A percentile compares a stretch with the other conserved stretches of the same genome.
Evolutionary conservation across 164 flowering plant species (phyloP).

Genomic region (Chimonanthus praecox): DNA sequence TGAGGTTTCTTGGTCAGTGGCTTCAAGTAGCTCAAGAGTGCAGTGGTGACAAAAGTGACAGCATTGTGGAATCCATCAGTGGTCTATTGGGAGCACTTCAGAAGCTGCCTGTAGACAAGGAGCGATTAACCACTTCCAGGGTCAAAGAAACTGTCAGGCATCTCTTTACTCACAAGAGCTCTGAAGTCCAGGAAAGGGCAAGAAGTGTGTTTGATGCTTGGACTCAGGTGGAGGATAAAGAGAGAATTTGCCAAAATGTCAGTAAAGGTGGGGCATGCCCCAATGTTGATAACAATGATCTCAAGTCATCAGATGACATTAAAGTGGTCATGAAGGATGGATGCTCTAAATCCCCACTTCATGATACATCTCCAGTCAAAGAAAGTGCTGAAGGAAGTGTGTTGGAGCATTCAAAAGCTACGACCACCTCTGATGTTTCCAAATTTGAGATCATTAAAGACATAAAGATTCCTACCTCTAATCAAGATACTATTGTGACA

Average conservation of each 20-base stretch:
- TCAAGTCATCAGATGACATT: not conserved
- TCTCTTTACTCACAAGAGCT: conserved; percentile 49
- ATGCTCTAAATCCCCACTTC: conserved; percentile 14
- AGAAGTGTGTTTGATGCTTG: conserved; percentile 46
- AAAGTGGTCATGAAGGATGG: conserved; percentile 16
- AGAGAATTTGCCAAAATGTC: not conserved
- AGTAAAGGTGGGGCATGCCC: conserved; percentile 1
- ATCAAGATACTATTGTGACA: conserved; percentile 3
- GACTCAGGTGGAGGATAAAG: conserved; percentile 26
- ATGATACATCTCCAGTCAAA: conserved; percentile 14
- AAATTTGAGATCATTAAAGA: not conserved
- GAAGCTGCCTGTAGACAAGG: conserved; percentile 48
- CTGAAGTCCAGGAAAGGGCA: conserved; percentile 57
- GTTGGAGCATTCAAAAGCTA: conserved; percentile 6
- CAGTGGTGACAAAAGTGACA: conserved; percentile 34
- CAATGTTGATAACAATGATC: not conserved
- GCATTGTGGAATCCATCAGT: conserved; percentile 49
- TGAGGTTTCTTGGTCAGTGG: conserved; percentile 59
- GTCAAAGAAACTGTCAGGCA: conserved; percentile 46
- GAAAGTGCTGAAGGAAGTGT: conserved; percentile 12
- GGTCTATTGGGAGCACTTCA: conserved; percentile 57
- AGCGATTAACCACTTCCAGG: conserved; percentile 44
- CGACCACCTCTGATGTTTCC: conserved; percentile 7
- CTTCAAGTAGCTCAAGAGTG: conserved; percentile 60
- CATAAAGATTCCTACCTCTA: conserved; percentile 5